These are phyloP conservation scores for Colletotrichum noveboracense DNA, from an alignment of 2,329 filamentous ascomycete species.

Conservation along the genomic window DNA sequence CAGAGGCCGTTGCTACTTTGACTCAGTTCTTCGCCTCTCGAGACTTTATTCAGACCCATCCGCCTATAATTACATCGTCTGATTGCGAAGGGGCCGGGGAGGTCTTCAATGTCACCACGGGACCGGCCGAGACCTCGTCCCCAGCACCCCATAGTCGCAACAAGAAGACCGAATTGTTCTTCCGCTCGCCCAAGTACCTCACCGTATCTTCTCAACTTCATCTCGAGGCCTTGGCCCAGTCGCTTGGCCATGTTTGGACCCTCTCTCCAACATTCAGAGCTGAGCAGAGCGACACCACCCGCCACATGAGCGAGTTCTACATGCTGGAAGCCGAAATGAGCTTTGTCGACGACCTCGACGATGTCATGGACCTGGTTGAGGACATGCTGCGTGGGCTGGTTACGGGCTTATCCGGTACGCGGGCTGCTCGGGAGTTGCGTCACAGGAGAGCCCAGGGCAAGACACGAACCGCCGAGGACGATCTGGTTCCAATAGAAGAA, in stretches of 20 bases:
- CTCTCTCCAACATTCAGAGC: slow-evolving; percentile 93
- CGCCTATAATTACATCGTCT: slow-evolving; percentile 93
- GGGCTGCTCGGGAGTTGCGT: slow-evolving; percentile 50
- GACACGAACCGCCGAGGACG: slow-evolving; percentile 30
- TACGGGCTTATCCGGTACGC: slow-evolving; percentile 43
- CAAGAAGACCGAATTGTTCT: slow-evolving; percentile 66
- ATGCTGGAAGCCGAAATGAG: slow-evolving; percentile 95
- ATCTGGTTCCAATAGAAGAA: slow-evolving; percentile 49
- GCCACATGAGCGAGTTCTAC: slow-evolving; percentile 97
- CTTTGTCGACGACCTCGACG: slow-evolving; percentile 73
- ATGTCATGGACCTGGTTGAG: slow-evolving; percentile 82
- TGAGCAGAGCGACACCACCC: slow-evolving; percentile 89
- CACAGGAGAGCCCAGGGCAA: slow-evolving; percentile 17
- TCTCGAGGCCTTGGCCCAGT: slow-evolving; percentile 88
- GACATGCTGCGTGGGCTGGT: slow-evolving; percentile 69
- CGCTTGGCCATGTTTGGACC: slow-evolving; percentile 91
- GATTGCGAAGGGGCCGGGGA: slow-evolving; percentile 97
- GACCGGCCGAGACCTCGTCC: slow-evolving; percentile 28
- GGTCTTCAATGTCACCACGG: slow-evolving; percentile 76
- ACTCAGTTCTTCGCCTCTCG: slow-evolving; percentile 76
- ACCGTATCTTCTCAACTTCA: slow-evolving; percentile 96
- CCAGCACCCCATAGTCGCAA: slow-evolving; percentile 35
- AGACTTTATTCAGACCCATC: slow-evolving; percentile 83
- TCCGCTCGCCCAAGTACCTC: slow-evolving; percentile 87
- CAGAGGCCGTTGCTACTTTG: slow-evolving; percentile 75